Evolutionary conservation across 768 basidiomycete species (phyloP), one percentile per base, ranked within the genome.

Genomic region (Russula olivacea): DNA sequence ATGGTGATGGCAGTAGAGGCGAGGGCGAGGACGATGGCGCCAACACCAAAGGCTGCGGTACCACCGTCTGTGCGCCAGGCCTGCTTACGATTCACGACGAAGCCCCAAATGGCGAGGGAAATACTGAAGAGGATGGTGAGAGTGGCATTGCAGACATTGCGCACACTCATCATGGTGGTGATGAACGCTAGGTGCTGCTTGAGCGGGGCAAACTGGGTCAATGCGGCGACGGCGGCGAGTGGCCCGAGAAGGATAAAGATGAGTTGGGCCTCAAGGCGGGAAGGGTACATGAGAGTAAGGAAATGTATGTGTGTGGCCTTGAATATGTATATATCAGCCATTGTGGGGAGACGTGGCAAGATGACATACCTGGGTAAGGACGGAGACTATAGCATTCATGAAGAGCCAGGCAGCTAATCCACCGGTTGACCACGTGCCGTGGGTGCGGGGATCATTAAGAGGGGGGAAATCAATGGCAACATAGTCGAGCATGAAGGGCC

Each of bases 231-330:
- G 65, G 98, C 75, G 4, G 93, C 94, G 21, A 98, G 80, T 0
- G 97, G 97, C 4, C 88, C 93, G 19, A 99, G 83, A 11, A 98
- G 80, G 47, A 83, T 76, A 70, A 93, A 88, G 52, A 99, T 93
- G 43, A 99, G 82, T 38, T 87, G 78, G 4, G 85, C 88, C 76
- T 98, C 97, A 25, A 96, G 81, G 28, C 82, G 78, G 23, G 96
- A 98, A 8, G 97, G 97, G 72, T 91, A 99, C 11, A 99, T 80
- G 12, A 98, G 81, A 8, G 97, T 96, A 58, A 99, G 80, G 74
- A 98, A 98, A 73, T 98, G 97, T 55, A 99, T 97, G 72, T 98
- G 95, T 0, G 97, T 96, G 55, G 93, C 89, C 93, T 98, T 70
- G 48, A 45, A 52, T 25, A 32, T 41, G 5, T n/a, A 61, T 4